Evolutionary conservation across 768 basidiomycete genomes (phyloP), one percentile per base, ranked within the genome.

Genomic region (Leccinum longicurvipes): DNA sequence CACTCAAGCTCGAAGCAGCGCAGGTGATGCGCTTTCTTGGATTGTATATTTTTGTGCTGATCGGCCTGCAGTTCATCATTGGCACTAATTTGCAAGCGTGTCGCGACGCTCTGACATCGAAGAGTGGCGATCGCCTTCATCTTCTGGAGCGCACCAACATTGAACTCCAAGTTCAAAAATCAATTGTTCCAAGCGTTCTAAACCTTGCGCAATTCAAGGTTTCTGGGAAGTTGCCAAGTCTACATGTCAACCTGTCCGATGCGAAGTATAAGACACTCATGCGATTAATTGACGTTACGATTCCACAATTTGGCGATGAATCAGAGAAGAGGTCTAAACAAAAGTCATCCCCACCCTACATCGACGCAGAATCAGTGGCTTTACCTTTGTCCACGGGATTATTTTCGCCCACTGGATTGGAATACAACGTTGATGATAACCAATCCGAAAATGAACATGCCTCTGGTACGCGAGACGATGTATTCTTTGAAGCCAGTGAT

Each of bases 81-180:
- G 97, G 97, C 10, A 81, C 87, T 49, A 85, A 89, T 64, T 73
- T 98, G 34, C 79, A 91, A 56, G 79, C 86, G 10, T 98, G 93
- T 70, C 82, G 90, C 54, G 78, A 84, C 14, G 96, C 93, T 8
- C 79, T 99, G 28, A 79, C 79, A 3, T 80, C 81, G 9, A 72
- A 80, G 50, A 75, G 77, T 21, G 72, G 64, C 46, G 80, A 83
- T 67, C 79, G 82, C 28, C 79, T 97, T 15, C 97, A 98, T 72
- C 76, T 99, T 50, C 74, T 99, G 41, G 97, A 98, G 74, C 84
- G 92, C 46, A 92, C 93, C 65, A 96, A 85, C 71, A 87, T 99
- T 66, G 85, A 89, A 60, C 82, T 98, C 47, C 82, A 86, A 65
- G 83, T 97, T 17, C 91, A 97, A 64, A 95, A 89, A 65, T 97